Evolutionary conservation across 805 yeast species (phyloP).

Genomic region (Crinitomyces ghanaensis): DNA sequence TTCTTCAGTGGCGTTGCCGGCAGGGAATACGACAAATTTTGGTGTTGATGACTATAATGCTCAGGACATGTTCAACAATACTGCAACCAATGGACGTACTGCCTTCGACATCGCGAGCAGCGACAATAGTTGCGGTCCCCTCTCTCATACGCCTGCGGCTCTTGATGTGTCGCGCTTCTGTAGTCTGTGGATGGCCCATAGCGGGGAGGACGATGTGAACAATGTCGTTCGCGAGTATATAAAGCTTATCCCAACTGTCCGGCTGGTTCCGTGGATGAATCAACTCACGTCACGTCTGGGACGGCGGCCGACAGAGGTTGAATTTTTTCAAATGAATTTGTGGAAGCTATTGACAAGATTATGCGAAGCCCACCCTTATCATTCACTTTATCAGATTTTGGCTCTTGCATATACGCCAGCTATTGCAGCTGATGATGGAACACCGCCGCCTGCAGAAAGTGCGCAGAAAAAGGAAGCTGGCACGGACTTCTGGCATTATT

Average conservation of each 20-base stretch:
- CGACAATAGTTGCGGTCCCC: too few species aligned
- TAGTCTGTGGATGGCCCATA: conserved; percentile 69
- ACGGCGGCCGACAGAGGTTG: conserved; percentile 34
- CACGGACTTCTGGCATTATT: conserved; percentile 8
- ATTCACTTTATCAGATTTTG: conserved; percentile 42
- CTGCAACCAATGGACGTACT: too few species aligned
- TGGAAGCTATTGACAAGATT: conserved; percentile 36
- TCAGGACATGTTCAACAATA: conserved; percentile 45
- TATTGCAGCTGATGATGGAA: conserved; percentile 1
- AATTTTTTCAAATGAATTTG: conserved; percentile 46
- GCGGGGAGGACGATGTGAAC: conserved; percentile 36
- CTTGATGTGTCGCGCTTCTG: conserved; percentile 65
- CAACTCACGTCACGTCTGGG: conserved; percentile 69
- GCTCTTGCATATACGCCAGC: conserved; percentile 10
- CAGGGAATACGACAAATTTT: too few species aligned
- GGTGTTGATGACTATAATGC: too few species aligned
- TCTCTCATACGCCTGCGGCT: too few species aligned
- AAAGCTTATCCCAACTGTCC: conserved; percentile 39
- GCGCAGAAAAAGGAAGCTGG: conserved; percentile 9
- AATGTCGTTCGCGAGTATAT: conserved; percentile 30
- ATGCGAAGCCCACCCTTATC: conserved; percentile 56
- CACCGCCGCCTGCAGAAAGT: conserved; percentile 1
- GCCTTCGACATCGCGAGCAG: too few species aligned
- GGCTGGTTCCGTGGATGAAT: conserved; percentile 69
- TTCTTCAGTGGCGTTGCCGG: too few species aligned